Conservation (phyloP, 495 filamentous ascomycete species). For the Pseudoneurospora amorphoporcata region DNA sequence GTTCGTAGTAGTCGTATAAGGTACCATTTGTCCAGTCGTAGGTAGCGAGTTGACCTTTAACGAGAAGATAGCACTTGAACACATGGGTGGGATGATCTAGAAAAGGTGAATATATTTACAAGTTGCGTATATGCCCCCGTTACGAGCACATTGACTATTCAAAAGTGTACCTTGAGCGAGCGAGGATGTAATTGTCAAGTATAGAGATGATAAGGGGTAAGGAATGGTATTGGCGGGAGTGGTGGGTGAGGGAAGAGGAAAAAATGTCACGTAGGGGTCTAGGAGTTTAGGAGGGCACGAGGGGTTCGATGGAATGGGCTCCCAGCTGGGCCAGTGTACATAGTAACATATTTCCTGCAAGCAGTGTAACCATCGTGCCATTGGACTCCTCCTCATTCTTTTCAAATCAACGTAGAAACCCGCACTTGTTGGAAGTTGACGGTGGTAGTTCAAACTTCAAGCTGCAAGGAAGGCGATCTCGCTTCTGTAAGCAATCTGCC, state of each 20-base stretch:
- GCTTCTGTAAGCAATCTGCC: too few relatives aligned
- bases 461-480: too few relatives aligned
- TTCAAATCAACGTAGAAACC: too few relatives aligned
- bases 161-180: neutral
- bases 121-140: neutral
- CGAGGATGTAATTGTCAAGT: neutral
- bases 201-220: neutral
- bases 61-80: neutral
- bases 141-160: neutral
- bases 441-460: too few relatives aligned
- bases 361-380: too few relatives aligned
- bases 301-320: too few relatives aligned
- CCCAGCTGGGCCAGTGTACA: too few relatives aligned
- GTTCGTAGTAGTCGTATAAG: too few relatives aligned
- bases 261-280: neutral
- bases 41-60: neutral
- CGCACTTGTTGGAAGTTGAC: too few relatives aligned
- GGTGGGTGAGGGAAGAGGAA: neutral
- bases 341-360: too few relatives aligned
- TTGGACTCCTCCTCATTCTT: too few relatives aligned
- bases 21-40: neutral
- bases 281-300: too few relatives aligned
- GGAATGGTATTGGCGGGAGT: neutral
- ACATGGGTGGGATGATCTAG: neutral
- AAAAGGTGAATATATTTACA: neutral